phyloP scores from a whole-genome alignment of 371 early-diverging fungal species.

The Mucor piriformis region DNA sequence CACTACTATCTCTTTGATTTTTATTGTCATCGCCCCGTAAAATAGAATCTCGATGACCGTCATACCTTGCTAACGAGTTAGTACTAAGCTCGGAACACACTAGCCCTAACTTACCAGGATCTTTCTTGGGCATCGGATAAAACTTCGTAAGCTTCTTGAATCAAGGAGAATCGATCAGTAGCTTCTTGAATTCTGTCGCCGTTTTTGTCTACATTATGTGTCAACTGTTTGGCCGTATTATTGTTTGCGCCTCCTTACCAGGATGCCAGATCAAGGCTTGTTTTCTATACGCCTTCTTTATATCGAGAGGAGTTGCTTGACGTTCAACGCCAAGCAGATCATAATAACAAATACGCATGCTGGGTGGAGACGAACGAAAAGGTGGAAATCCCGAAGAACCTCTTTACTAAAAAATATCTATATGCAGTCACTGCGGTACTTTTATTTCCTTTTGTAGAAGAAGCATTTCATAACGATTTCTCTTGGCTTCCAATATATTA shows the following conservation, averaged over 20 bases:
- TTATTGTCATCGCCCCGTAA: constrained; percentile 67
- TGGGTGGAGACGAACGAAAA: no score
- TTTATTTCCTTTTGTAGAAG: neutral
- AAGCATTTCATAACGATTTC: neutral
- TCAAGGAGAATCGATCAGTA: constrained; percentile 81
- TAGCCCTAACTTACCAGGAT: constrained; percentile 64
- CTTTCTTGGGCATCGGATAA: constrained; percentile 89
- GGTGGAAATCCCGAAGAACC: no score
- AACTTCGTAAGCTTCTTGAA: constrained; percentile 91
- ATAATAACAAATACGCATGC: constrained; percentile 85
- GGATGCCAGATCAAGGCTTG: constrained; percentile 92
- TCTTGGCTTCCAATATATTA: neutral
- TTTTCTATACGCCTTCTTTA: constrained; percentile 86
- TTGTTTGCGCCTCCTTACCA: constrained; percentile 63
- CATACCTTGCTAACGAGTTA: constrained; percentile 59
- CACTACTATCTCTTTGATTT: constrained; percentile 40
- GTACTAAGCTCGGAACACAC: neutral
- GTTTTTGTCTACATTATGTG: constrained; percentile 80
- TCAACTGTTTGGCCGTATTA: no score
- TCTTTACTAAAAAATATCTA: no score
- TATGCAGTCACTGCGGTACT: neutral
- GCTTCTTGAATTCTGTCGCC: constrained; percentile 81
- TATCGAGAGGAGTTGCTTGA: constrained; percentile 73
- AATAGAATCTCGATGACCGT: constrained; percentile 82
- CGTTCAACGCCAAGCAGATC: constrained; percentile 84